phyloP scores from a whole-genome alignment of 768 basidiomycete species.

The Podaxis mareebaensis region DNA sequence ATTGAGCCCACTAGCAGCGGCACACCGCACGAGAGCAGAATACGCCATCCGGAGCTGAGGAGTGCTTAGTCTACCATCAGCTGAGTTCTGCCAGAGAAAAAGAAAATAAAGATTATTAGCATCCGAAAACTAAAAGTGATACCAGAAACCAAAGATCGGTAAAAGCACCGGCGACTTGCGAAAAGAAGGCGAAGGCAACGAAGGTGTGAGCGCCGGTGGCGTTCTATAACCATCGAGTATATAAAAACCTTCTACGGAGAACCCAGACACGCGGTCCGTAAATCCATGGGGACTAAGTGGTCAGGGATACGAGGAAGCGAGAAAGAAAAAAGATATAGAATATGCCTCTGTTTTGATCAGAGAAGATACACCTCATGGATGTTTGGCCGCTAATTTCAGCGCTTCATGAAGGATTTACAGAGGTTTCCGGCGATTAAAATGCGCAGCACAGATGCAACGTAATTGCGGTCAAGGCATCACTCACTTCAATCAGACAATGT shows the following conservation, averaged over 20 bases:
- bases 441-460: background rate
- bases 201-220: background rate
- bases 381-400: background rate
- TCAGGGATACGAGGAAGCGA: background rate
- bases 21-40: conserved; percentile 66
- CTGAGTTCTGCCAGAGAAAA: conserved; percentile 52
- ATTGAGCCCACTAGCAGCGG: conserved; percentile 40
- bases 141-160: background rate
- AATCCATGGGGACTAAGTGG: background rate
- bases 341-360: background rate
- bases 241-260: background rate
- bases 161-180: background rate
- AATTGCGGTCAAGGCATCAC: conserved; percentile 17
- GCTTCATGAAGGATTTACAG: conserved; percentile 11
- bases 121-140: background rate
- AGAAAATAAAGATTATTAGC: conserved; percentile 6
- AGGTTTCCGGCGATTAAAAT: background rate
- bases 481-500: conserved; percentile 68
- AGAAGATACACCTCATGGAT: background rate
- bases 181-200: background rate
- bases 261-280: background rate
- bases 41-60: conserved; percentile 74
- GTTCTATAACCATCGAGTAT: background rate
- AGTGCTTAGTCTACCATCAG: conserved; percentile 57
- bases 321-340: background rate